Evolutionary conservation across 768 basidiomycete species (phyloP).

Genomic region (Collybia nuda): DNA sequence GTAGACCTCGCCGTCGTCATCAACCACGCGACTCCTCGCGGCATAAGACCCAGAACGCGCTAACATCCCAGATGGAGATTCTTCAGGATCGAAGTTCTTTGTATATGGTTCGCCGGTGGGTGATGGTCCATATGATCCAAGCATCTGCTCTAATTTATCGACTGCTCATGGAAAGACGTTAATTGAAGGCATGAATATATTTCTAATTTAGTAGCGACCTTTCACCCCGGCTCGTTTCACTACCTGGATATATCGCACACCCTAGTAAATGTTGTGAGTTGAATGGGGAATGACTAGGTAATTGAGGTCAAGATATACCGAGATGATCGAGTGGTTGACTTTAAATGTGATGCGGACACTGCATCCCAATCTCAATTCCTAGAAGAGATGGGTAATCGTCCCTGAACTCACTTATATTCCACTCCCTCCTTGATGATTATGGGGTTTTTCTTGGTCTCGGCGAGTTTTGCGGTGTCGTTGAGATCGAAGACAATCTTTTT

Average conservation of each 20-base stretch:
- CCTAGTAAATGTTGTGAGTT: conserved; percentile 37
- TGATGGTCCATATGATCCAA: conserved; percentile 87
- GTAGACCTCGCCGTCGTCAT: conserved; percentile 83
- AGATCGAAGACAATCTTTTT: conserved; percentile 72
- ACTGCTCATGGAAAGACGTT: conserved; percentile 42
- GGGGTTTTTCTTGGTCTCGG: conserved; percentile 74
- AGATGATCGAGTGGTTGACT: conserved; percentile 89
- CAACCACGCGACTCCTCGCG: conserved; percentile 81
- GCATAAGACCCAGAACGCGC: conserved; percentile 79
- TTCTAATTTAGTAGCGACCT: conserved; percentile 42
- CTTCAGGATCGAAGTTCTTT: conserved; percentile 77
- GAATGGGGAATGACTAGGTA: neutral
- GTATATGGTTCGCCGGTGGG: conserved; percentile 61
- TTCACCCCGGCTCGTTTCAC: conserved; percentile 78
- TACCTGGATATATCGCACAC: conserved; percentile 84
- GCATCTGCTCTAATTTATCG: conserved; percentile 92
- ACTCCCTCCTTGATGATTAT: conserved; percentile 80
- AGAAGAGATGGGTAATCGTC: neutral
- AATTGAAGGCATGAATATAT: neutral
- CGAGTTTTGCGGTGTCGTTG: conserved; percentile 40
- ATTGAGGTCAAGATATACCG: conserved; percentile 41
- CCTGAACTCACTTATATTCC: conserved; percentile 76
- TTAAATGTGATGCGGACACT: conserved; percentile 83
- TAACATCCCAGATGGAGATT: conserved; percentile 74
- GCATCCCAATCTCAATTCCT: conserved; percentile 6